Evolutionary conservation across 768 basidiomycete species (phyloP), one percentile per base, ranked within the genome.

Genomic region (Crassisporium funariophilum): DNA sequence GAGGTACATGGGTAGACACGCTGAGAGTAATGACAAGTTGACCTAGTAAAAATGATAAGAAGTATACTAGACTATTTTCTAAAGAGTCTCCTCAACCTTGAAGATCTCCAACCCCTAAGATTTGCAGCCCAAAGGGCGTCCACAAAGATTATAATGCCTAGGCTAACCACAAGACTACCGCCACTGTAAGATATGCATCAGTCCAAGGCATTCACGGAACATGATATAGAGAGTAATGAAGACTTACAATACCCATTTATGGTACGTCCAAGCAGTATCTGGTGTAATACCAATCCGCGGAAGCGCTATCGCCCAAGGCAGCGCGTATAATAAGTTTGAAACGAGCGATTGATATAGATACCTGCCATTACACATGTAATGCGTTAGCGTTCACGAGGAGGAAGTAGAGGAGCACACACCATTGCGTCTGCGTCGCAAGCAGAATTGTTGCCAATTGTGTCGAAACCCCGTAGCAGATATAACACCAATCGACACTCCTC

Each of bases 401-500:
- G n/a, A n/a, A n/a, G n/a, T n/a, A 41, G 40, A 40, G n/a, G 4
- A 9, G n/a, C 27, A 47, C 38, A 6, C n/a, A 60, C 60, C 60
- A 62, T 44, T 38, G 35, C 2, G 58, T 49, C 29, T 56, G 34
- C 1, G 58, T 59, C 4, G 60, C 58, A 5, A 59, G 35, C 8
- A 60, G 41, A 6, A 62, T 55, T 7, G 56, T 54, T 7, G 58
- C 60, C 9, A 62, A 47, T 55, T 60, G 61, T 3, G 61, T 58
- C n/a, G 56, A 58, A 7, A 58, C 50, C 2, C 36, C 61, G 37
- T 62, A 59, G 36, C 44, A 54, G 25, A 62, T 62, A 37, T 62
- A 62, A 42, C 56, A 60, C 54, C 58, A 60, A 34, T 62, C 58
- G 13, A 60, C 60, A 29, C 47, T 56, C 36, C 41, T 41, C 58